Evolutionary conservation across 352 stramenopile genomes (phyloP), one percentile per base, ranked within the genome.

Genomic region (Pythium sp.): DNA sequence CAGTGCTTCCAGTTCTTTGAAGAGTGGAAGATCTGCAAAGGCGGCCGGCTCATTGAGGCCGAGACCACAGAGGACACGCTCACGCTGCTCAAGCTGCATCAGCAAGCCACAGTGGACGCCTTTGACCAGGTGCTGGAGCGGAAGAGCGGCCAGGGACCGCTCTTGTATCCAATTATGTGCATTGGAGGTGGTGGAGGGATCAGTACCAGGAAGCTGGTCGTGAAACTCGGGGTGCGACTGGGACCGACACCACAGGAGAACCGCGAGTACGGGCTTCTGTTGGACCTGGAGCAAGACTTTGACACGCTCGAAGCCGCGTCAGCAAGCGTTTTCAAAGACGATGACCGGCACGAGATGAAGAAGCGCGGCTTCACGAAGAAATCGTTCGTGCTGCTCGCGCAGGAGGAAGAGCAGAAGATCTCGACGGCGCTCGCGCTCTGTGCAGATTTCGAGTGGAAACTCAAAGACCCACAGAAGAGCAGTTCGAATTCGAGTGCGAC

Each of bases 1-100:
- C 77, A 88, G 65, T 86, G 82, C 60, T 80, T 85, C 58, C 84
- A 94, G 67, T 68, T 82, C 30, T 69, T 94, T 22, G 83, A 93
- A 62, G 80, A 93, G 72, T 89, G 79, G 77, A 92, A 90, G 47
- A 70, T 93, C n/a, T 80, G 81, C 60, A 92, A 91, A 71, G 65
- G 67, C 24, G 87, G 87, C 0, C 76, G 85, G 12, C 71, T 93
- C 46, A 26, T 92, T 2, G 83, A 94, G 14, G 85, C 76, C 1
- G 84, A 91, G 61, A 82, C 70, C 63, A 84, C 73, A 0, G 61
- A 82, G 0, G 71, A 76, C 54, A 93, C 80, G 20, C 63, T 82
- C 11, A 62, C 54, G 34, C 66, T 94, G 55, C 22, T 94, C 26
- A 80, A 87, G 51, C 49, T 74, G 28, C 83, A 89, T 34, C 66